Base-by-base conservation (phyloP, 164 flowering plant species). In the grape (Vitis vinifera) region DNA sequence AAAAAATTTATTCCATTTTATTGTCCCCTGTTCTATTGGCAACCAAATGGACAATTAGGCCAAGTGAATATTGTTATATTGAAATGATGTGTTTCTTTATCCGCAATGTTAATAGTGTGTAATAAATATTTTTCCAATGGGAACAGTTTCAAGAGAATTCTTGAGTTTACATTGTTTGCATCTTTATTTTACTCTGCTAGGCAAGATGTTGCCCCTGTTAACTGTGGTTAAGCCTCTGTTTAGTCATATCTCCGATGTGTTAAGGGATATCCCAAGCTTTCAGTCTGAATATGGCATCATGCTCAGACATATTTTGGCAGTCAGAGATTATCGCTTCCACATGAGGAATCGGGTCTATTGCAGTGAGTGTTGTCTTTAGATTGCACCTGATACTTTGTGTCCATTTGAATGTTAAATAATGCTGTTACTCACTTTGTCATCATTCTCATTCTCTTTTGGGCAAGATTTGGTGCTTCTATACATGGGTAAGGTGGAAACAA, bases 271-370 rank as follows among this genome's bases (percentile, higher is more conserved):
- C 29, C 88, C 91, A 49, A 85, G 82, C 85, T 93, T 92, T 69
- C 98, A 90, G 60, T 84, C 89, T 23, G 99, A 96, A 70, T 96
- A 96, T 76, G 91, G 94, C 69, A 74, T 76, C 67, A 81, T 89
- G 65, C 86, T 96, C 12, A 86, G 94, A 66, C 90, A 88, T 80
- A 89, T 96, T 67, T 73, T 96, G 78, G 79, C 79, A 13, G 79
- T 80, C 10, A 83, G 71, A 73, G 92, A 87, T 68, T 90, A 90
- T 76, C 81, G 84, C 29, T 85, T 91, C 78, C 94, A 93, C 73
- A 80, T 93, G 87, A 82, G 88, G 80, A 92, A 82, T 79, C 81
- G 81, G 44, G 81, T 87, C 37, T 93, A 90, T 70, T 73, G 80
- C 67, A 76, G 99, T 96, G 78, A 90, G 97, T 83, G 16, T 19